Conservation (phyloP, 768 basidiomycete genomes). For the Phallus indusiatus region DNA sequence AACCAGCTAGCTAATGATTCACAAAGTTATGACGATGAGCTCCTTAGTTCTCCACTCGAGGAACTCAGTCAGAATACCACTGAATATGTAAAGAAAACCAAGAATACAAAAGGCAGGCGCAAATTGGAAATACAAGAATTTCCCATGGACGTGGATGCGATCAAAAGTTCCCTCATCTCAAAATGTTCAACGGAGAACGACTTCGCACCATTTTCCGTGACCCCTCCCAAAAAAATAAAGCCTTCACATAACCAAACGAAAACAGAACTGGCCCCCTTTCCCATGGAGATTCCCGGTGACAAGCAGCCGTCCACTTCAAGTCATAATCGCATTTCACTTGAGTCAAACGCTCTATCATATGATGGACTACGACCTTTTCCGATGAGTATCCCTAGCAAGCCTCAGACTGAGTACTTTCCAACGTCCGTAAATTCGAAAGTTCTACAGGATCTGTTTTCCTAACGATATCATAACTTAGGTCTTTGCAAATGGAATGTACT, state of each 20-base stretch:
- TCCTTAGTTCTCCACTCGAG: conserved; percentile 1
- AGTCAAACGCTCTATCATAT: background rate
- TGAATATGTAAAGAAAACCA: background rate
- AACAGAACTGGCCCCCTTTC: background rate
- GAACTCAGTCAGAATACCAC: conserved; percentile 3
- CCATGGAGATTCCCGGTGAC: background rate
- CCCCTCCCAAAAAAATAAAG: background rate
- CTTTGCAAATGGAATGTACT: background rate
- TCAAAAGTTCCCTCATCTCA: background rate
- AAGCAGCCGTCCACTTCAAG: background rate
- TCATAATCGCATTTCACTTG: background rate
- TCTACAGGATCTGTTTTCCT: background rate
- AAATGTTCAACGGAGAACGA: background rate
- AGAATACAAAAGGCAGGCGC: background rate
- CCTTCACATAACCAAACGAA: background rate
- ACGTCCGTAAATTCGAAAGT: background rate
- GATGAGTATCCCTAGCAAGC: background rate
- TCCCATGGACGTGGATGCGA: conserved; percentile 2
- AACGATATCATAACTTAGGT: background rate
- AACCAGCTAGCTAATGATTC: background rate
- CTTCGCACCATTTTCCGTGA: background rate
- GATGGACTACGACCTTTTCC: conserved; percentile 7
- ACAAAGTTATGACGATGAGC: background rate
- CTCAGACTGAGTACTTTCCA: background rate
- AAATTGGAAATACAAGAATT: background rate